phyloP scores from a whole-genome alignment of 306 rosid genomes.

The Fragaria ananassa region DNA sequence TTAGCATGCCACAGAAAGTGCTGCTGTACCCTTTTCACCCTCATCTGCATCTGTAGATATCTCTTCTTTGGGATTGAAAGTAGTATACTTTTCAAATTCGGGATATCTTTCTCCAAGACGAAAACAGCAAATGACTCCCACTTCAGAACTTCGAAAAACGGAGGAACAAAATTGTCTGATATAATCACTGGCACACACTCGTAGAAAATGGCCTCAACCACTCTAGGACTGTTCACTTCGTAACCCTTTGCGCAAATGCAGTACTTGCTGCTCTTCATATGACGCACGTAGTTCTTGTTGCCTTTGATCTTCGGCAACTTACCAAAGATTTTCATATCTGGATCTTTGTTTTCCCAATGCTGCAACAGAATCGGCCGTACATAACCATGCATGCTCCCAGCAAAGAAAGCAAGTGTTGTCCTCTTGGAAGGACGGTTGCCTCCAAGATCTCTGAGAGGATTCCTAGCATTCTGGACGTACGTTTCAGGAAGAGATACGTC shows the following conservation, averaged over 20 bases:
- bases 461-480: conserved; percentile 40
- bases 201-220: conserved; percentile 74
- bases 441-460: conserved; percentile 65
- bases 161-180: conserved; percentile 95
- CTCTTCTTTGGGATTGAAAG: conserved; percentile 64
- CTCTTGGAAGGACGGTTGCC: conserved; percentile 72
- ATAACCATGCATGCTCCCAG: conserved; percentile 81
- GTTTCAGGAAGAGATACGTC: conserved; percentile 95
- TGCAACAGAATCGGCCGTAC: conserved; percentile 64
- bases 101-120: conserved; percentile 68
- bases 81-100: conserved; percentile 67
- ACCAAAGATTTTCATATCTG: conserved; percentile 76
- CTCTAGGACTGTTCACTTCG: conserved; percentile 92
- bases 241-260: conserved; percentile 94
- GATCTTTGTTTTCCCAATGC: conserved; percentile 83
- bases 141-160: conserved; percentile 69
- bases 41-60: conserved; percentile 69
- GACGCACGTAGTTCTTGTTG: conserved; percentile 46
- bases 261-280: conserved; percentile 85
- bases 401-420: conserved; percentile 75
- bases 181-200: conserved; percentile 90
- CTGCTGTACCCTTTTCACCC: conserved; percentile 72
- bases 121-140: conserved; percentile 96
- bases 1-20: conserved; percentile 87
- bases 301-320: conserved; percentile 53